A percentile compares a stretch with the other conserved stretches of the same genome.
Conservation (phyloP, 495 filamentous ascomycete genomes). For the Penicillium desertorum region DNA sequence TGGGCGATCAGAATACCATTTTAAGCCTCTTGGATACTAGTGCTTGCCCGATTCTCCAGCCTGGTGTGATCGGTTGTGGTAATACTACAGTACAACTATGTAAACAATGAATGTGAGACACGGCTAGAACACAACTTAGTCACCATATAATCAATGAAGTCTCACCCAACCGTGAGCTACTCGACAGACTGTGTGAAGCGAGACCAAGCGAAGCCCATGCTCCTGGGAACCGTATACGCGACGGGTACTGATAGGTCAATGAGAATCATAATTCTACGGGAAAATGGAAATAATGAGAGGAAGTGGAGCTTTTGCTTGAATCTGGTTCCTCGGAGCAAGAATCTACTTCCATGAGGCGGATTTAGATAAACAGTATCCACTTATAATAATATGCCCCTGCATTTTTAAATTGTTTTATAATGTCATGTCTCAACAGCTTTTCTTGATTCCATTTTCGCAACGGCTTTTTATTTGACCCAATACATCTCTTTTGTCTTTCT, state of each 20-base stretch:
- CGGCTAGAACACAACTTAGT: conserved; percentile 2
- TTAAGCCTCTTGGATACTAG: not conserved
- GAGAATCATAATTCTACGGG: not conserved
- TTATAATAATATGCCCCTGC: not conserved
- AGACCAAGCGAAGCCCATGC: not conserved
- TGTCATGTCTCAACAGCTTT: not conserved
- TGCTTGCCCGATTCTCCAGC: not conserved
- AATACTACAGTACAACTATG: not conserved
- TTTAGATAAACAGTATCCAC: not conserved
- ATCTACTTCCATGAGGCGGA: not conserved
- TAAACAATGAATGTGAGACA: not conserved
- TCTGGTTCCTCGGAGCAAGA: conserved; percentile 1
- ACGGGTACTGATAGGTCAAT: not conserved
- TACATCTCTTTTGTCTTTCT: not conserved
- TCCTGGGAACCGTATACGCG: not conserved
- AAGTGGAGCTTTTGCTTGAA: not conserved
- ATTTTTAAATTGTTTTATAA: not conserved
- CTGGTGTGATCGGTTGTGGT: not conserved
- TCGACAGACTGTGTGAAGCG: not conserved
- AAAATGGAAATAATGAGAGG: not conserved
- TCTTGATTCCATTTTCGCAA: not conserved
- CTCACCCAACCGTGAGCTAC: not conserved
- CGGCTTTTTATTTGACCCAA: not conserved
- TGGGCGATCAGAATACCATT: not conserved
- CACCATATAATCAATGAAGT: not conserved